phyloP scores from a whole-genome alignment of 371 early-diverging fungal genomes.

The Lichtheimia corymbifera region DNA sequence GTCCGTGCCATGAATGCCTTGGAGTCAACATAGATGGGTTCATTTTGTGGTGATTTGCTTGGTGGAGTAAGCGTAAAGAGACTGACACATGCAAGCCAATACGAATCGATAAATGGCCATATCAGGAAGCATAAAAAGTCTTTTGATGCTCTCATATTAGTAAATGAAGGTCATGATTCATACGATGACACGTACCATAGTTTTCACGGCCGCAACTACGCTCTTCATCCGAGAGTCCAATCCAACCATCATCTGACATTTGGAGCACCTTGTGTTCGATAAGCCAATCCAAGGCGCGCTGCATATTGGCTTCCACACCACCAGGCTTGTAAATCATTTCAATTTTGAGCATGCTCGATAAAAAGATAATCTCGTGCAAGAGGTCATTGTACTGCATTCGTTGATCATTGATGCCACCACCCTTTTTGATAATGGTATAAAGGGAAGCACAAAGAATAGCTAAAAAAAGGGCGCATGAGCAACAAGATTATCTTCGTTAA shows the following conservation, averaged over 20 bases:
- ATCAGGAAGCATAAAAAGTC: constrained; percentile 85
- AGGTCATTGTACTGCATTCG: constrained; percentile 55
- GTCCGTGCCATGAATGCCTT: constrained; percentile 63
- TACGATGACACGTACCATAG: constrained; percentile 54
- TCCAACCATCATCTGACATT: constrained; percentile 49
- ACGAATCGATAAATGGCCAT: constrained; percentile 91
- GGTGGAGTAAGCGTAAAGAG: constrained; percentile 60
- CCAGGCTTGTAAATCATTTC: constrained; percentile 88
- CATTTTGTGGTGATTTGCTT: constrained; percentile 14
- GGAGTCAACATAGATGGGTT: constrained; percentile 69
- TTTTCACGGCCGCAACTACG: constrained; percentile 79
- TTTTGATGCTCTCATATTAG: constrained; percentile 15
- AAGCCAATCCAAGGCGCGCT: constrained; percentile 65
- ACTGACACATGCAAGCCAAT: constrained; percentile 76
- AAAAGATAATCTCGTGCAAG: constrained; percentile 71
- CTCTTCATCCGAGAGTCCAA: constrained; percentile 64
- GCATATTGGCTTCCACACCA: constrained; percentile 69
- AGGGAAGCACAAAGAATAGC: constrained; percentile 78
- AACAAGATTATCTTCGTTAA: background rate
- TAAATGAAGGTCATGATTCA: background rate
- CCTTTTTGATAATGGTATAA: constrained; percentile 80
- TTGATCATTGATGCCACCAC: constrained; percentile 64
- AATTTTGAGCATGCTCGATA: constrained; percentile 76
- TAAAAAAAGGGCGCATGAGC: background rate
- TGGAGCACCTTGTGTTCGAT: constrained; percentile 59